Conservation (phyloP, 2,329 filamentous ascomycete genomes). For the Blastomyces emzantsi region DNA sequence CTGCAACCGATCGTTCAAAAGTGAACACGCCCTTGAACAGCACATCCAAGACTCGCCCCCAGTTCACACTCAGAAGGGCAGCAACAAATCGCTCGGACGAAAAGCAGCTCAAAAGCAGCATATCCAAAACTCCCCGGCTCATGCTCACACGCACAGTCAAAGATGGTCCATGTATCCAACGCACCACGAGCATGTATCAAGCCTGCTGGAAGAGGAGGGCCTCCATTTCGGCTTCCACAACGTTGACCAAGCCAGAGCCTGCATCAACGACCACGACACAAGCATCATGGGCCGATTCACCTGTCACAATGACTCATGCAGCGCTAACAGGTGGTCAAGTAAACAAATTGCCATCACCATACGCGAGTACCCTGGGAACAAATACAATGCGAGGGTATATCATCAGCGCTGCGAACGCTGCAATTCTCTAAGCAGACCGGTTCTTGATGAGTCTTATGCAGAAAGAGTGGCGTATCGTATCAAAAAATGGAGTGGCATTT, state of each 20-base stretch:
- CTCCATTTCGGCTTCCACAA: slow-evolving; percentile 28
- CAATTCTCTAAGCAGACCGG: slow-evolving; percentile 26
- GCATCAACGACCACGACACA: slow-evolving; percentile 29
- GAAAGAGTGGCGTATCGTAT: slow-evolving; percentile 37
- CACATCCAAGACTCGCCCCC: background rate
- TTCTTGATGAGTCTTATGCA: slow-evolving; percentile 33
- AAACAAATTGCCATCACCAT: slow-evolving; percentile 37
- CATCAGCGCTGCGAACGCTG: slow-evolving; percentile 35
- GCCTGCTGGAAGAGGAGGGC: slow-evolving; percentile 23
- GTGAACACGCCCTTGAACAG: background rate
- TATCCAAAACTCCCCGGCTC: background rate
- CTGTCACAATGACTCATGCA: slow-evolving; percentile 30
- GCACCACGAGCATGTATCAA: slow-evolving; percentile 26
- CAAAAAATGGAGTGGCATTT: slow-evolving; percentile 34
- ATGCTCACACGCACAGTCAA: background rate
- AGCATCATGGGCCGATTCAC: slow-evolving; percentile 37
- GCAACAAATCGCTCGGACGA: too few species aligned
- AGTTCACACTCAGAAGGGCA: background rate
- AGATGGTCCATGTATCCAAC: slow-evolving; percentile 29
- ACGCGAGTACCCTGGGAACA: slow-evolving; percentile 28
- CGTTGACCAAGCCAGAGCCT: slow-evolving; percentile 21
- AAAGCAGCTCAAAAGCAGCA: background rate
- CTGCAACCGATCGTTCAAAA: background rate
- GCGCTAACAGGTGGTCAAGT: slow-evolving; percentile 31
- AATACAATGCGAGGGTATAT: slow-evolving; percentile 41